Conservation (phyloP, 257 asterid species). For the Henckelia pumila region DNA sequence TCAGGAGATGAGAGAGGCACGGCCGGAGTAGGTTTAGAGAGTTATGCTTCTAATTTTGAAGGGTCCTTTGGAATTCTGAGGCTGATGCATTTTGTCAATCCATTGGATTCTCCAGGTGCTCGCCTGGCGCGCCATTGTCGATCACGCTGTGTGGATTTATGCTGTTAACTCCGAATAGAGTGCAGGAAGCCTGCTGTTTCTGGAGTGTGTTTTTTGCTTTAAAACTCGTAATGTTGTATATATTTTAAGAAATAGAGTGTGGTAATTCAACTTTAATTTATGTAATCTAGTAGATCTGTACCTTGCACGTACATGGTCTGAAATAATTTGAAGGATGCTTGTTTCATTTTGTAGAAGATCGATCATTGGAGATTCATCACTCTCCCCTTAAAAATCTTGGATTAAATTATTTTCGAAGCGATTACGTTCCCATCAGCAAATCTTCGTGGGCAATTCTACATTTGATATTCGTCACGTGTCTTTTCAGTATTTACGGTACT, state of each 20-base stretch:
- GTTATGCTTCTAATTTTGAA: background rate
- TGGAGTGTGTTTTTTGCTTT: conserved; percentile 7
- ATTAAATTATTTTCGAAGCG: background rate
- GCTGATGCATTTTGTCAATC: background rate
- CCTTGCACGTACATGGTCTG: background rate
- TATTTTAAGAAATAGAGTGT: background rate
- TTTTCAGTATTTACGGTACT: too few relatives aligned
- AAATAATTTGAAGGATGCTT: background rate
- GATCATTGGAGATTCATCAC: background rate
- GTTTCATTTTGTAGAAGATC: background rate
- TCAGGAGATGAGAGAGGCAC: background rate
- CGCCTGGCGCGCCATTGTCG: background rate
- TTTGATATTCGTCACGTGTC: too few relatives aligned
- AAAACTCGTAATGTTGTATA: background rate
- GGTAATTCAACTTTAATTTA: background rate
- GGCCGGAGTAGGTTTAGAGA: background rate
- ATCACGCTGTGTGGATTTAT: background rate
- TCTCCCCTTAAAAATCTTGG: too few relatives aligned
- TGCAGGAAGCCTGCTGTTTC: conserved; percentile 2
- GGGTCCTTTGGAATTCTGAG: background rate
- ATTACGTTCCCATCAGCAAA: too few relatives aligned
- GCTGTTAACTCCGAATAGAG: background rate
- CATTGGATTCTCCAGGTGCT: background rate
- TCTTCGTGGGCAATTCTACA: too few relatives aligned
- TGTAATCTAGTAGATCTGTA: background rate